Base-by-base conservation (phyloP, 371 early-diverging fungal species). In the Saksenaea vasiformis region DNA sequence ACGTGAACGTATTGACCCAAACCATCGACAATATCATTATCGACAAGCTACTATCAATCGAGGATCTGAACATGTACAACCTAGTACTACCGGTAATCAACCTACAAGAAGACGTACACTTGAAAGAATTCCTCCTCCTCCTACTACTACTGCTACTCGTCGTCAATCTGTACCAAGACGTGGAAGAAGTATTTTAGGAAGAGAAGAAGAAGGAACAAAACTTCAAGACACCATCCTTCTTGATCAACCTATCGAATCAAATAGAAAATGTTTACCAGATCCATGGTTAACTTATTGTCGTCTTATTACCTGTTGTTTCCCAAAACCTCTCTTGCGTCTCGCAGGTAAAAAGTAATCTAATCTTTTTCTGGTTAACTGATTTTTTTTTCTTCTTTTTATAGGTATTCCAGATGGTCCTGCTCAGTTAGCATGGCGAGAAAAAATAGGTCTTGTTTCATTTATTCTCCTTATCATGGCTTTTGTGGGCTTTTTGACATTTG, bases 391-490 rank as follows among this genome's bases (percentile, higher is more conserved):
- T 35, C n/a, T 26, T 65, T 28, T 9, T 27, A 4, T 47, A 79
- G 86, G 86, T 60, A 79, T 80, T 43, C 71, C 72, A 5, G 65
- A 75, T 57, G 74, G 75, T 1, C 84, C 78, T 47, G 78, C 85
- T 22, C 91, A 87, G 69, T 88, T 83, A 38, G 96, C 82, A 47
- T 95, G 95, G 94, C 74, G 94, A 41, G 94, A 95, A 73, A 95
- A 94, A 64, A 83, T 91, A 1, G 90, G 94, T 0, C 71, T 95
- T 0, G 87, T 91, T 54, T 75, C 90, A 35, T 80, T 93, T 61
- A 85, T 93, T 38, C 43, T 78, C 7, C 39, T 67, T 4, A 76
- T 87, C 26, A 85, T 85, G 63, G 61, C 69, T 3, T 66, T 78
- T 34, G 77, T 89, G n/a, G 86, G 87, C 9, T 87, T 86, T 39